Evolutionary conservation across 2,329 filamentous ascomycete species (phyloP).

Genomic region (Calonectria honghensis): DNA sequence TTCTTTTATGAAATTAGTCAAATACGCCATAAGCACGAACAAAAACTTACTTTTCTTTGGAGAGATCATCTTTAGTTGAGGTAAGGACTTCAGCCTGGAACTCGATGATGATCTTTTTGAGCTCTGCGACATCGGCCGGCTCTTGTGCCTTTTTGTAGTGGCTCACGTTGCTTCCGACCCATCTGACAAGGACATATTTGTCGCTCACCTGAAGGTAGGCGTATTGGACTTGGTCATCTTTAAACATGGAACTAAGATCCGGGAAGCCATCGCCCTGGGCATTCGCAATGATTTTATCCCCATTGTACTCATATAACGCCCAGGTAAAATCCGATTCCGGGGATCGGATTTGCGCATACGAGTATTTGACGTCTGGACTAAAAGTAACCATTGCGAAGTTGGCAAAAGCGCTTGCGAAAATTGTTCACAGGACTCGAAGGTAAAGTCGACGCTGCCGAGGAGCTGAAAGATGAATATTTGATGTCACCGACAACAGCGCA

Average conservation of each 20-base stretch:
- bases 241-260: constrained; percentile 1
- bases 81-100: constrained; percentile 1
- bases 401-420: not conserved
- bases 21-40: not conserved
- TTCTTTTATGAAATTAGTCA: not conserved
- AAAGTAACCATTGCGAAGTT: constrained; percentile 18
- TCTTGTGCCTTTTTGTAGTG: not conserved
- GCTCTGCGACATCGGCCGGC: not conserved
- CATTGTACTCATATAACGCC: constrained; percentile 4
- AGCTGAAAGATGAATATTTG: not conserved
- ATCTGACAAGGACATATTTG: not conserved
- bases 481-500: not conserved
- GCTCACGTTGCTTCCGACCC: not conserved
- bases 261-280: constrained; percentile 1
- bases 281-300: constrained; percentile 6
- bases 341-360: not conserved
- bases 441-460: not conserved
- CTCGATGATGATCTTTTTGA: constrained; percentile 9
- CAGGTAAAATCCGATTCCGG: constrained; percentile 6
- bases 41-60: not conserved
- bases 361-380: constrained; percentile 13
- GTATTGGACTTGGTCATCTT: constrained; percentile 5
- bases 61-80: not conserved
- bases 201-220: not conserved
- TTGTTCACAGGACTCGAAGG: not conserved